Conservation (phyloP, 192 early-diverging fungal genomes). For the Phlyctochytrium arcticum region DNA sequence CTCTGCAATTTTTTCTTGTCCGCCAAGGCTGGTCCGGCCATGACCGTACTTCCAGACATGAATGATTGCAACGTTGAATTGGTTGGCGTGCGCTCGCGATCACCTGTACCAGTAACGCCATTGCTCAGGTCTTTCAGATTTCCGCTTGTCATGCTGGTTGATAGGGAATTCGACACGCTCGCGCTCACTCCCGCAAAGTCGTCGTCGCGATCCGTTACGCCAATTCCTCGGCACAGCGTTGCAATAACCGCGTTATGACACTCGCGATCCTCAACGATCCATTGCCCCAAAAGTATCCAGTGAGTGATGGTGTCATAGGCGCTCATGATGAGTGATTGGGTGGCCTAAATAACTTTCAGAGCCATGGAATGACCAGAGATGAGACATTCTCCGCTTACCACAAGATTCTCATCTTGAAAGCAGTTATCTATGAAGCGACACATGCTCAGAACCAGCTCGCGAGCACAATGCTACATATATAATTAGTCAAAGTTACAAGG, state of each 20-base stretch:
- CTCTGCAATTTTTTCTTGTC: slow-evolving; percentile 19
- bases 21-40: not conserved
- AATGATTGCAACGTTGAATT: not conserved
- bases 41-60: not conserved
- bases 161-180: not conserved
- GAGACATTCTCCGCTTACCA: slow-evolving; percentile 41
- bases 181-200: slow-evolving; percentile 35
- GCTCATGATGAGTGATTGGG: slow-evolving; percentile 58
- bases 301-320: slow-evolving; percentile 72
- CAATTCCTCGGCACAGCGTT: slow-evolving; percentile 67
- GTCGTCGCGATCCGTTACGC: slow-evolving; percentile 57
- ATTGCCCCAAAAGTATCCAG: slow-evolving; percentile 70
- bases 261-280: slow-evolving; percentile 72
- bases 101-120: not conserved
- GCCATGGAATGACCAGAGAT: not conserved
- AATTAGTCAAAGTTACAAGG: not conserved
- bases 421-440: slow-evolving; percentile 69
- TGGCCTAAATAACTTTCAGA: slow-evolving; percentile 26
- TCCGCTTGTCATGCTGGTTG: slow-evolving; percentile 2
- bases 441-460: slow-evolving; percentile 65
- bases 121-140: slow-evolving; percentile 10
- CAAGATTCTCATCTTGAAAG: slow-evolving; percentile 49
- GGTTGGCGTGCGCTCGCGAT: not conserved
- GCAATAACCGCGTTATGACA: slow-evolving; percentile 63
- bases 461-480: slow-evolving; percentile 50